Evolutionary conservation across 2,329 filamentous ascomycete species (phyloP).

Genomic region (Diplodia sapinea): DNA sequence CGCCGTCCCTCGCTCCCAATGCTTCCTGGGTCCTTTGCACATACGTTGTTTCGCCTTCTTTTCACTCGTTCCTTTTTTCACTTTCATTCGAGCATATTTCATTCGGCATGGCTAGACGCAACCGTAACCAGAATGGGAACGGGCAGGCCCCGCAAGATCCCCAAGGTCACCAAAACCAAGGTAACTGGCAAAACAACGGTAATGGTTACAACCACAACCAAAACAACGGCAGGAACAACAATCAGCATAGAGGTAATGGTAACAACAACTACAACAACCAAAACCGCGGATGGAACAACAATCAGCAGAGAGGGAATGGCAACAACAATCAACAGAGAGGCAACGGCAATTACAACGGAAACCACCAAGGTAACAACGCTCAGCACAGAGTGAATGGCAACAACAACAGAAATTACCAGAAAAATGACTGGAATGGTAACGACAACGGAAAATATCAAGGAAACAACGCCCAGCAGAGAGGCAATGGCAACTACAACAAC

Average conservation of each 20-base stretch:
- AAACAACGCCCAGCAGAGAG: no score
- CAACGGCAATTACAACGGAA: not conserved
- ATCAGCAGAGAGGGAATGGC: not conserved
- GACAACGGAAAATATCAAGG: not conserved
- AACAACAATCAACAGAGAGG: not conserved
- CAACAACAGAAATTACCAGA: no score
- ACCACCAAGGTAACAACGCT: no score
- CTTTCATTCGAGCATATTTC: not conserved
- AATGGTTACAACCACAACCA: not conserved
- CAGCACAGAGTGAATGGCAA: not conserved
- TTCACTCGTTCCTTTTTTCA: not conserved
- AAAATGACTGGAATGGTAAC: no score
- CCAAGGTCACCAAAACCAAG: not conserved
- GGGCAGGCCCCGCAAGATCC: not conserved
- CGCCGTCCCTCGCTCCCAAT: no score
- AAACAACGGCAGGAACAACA: no score
- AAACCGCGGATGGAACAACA: not conserved
- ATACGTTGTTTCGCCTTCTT: no score
- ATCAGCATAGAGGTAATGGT: no score
- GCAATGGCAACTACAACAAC: no score
- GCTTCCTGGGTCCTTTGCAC: no score
- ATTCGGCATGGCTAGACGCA: constrained; percentile 7
- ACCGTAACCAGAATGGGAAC: not conserved
- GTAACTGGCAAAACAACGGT: not conserved
- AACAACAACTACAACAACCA: no score